Base-by-base conservation (phyloP, 345 rosid species). In the Xanthoceras sorbifolium region DNA sequence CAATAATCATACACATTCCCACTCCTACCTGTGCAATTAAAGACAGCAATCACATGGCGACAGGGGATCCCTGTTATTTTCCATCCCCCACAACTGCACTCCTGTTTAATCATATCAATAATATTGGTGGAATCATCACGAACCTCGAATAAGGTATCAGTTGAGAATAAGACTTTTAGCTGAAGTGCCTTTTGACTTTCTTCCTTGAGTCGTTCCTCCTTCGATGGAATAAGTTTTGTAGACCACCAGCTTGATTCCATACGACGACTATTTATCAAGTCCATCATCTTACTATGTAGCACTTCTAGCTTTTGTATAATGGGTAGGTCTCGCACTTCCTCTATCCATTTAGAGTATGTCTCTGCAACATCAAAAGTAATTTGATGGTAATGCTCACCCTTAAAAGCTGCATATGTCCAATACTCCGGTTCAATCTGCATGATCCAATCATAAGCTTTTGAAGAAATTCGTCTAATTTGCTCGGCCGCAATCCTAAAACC, bases 61-160 rank as follows among this genome's bases (percentile, higher is more conserved):
- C 97, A 94, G 73, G 98, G 97, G 18, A 93, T 81, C 26, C 97
- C 94, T 0, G 86, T 88, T 64, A 86, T 73, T 76, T 88, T 86
- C 98, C 97, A 94, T 73, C 76, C 83, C 61, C 80, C 81, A 83
- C 98, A 94, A 71, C 90, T 94, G 77, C 98, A 94, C 12, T 85
- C 85, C 77, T 74, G 78, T 77, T 86, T 90, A 34, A 76, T 71
- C 34, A 90, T 75, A 82, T 94, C 97, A 44, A 94, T 97, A 61
- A 93, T 91, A 69, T 91, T 83, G 48, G 84, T 91, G 29, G 86
- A 85, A 29, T 82, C 87, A 38, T 87, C 93, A 36, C 93, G 98
- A 81, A 94, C 98, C 87, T 94, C 98, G 26, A 92, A 91, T n/a
- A 94, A 82, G 4, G 89, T 88, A 77, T 90, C 97, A 15, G 97